Percentiles rank a stretch among this genome's conserved stretches.
phyloP scores from a whole-genome alignment of 768 basidiomycete genomes.

The Macrocybe gigantea region DNA sequence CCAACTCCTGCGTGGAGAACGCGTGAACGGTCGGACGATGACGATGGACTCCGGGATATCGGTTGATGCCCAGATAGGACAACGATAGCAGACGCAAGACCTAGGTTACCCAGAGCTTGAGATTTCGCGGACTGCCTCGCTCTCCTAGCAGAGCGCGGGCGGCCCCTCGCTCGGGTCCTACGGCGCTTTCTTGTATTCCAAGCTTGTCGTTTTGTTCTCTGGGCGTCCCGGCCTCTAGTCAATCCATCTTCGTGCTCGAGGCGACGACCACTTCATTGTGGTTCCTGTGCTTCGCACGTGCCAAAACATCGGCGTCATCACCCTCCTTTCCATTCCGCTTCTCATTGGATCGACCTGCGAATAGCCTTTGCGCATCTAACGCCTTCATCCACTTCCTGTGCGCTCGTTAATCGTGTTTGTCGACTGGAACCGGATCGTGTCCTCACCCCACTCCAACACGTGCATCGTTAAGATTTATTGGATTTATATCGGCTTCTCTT shows the following conservation, averaged over 20 bases:
- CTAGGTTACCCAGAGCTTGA: conserved; percentile 41
- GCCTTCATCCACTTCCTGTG: no score
- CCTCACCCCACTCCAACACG: conserved; percentile 3
- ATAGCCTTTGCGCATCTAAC: no score
- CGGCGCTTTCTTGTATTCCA: conserved; percentile 52
- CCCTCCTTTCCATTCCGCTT: conserved; percentile 12
- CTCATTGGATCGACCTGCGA: no score
- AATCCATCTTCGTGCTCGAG: conserved; percentile 53
- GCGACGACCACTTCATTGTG: conserved; percentile 81
- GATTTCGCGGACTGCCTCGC: conserved; percentile 37
- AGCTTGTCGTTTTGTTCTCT: conserved; percentile 34
- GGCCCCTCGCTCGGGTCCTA: conserved; percentile 35
- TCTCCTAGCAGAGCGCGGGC: conserved; percentile 44
- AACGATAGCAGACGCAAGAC: conserved; percentile 69
- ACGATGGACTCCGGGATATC: conserved; percentile 46
- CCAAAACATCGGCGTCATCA: conserved; percentile 67
- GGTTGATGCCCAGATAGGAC: conserved; percentile 46
- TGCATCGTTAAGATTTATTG: conserved; percentile 39
- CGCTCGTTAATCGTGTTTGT: no score
- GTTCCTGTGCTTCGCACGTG: conserved; percentile 71
- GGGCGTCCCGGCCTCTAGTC: conserved; percentile 42
- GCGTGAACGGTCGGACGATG: conserved; percentile 28
- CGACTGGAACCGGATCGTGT: no score
- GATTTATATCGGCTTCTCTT: conserved; percentile 4
- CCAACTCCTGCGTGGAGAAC: conserved; percentile 18